phyloP scores from a whole-genome alignment of 495 filamentous ascomycete genomes.

The Penicillium samsonianum region DNA sequence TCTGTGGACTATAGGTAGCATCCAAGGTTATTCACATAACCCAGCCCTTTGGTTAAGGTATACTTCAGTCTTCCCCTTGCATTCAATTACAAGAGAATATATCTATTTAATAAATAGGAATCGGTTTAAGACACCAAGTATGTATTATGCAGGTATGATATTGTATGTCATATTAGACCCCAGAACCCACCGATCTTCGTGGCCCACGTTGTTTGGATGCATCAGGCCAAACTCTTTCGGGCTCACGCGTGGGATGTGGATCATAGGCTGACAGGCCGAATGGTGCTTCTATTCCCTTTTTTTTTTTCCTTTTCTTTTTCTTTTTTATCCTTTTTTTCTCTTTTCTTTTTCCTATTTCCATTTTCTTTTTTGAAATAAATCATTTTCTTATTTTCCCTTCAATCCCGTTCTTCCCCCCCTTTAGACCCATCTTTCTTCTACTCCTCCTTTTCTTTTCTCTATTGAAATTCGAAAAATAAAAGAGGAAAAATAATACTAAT shows the following conservation, averaged over 20 bases:
- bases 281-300: slow-evolving; percentile 20
- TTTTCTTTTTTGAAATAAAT: slow-evolving; percentile 5
- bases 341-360: slow-evolving; percentile 12
- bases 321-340: slow-evolving; percentile 4
- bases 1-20: not conserved
- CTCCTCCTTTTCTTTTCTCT: slow-evolving; percentile 18
- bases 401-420: slow-evolving; percentile 14
- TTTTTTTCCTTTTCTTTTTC: slow-evolving; percentile 8
- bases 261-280: slow-evolving; percentile 45
- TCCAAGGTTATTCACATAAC: not conserved
- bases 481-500: slow-evolving; percentile 8
- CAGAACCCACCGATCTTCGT: slow-evolving; percentile 33
- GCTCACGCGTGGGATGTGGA: slow-evolving; percentile 46
- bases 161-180: slow-evolving; percentile 4
- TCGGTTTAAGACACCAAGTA: too few relatives aligned
- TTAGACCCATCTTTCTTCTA: slow-evolving; percentile 15
- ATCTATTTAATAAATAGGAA: too few relatives aligned
- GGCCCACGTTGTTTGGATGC: slow-evolving; percentile 50
- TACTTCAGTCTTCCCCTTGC: not conserved
- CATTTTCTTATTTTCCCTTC: slow-evolving; percentile 9
- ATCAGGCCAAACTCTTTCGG: slow-evolving; percentile 46
- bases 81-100: too few relatives aligned
- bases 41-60: not conserved
- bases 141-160: too few relatives aligned
- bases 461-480: slow-evolving; percentile 9